phyloP scores from a whole-genome alignment of 2,329 filamentous ascomycete genomes.

The Beauveria scarabaeidicola region DNA sequence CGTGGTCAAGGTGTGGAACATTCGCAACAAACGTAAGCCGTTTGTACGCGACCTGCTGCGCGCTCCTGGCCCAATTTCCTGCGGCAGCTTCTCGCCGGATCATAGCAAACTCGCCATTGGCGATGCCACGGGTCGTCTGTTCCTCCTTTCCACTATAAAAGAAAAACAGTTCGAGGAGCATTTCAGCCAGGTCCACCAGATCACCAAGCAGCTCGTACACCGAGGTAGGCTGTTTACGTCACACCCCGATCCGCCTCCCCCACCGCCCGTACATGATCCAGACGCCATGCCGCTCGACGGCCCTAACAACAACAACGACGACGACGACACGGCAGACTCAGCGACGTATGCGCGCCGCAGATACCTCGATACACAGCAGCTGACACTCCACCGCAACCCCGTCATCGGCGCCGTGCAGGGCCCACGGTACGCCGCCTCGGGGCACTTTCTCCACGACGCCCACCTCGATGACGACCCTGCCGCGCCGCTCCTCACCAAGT shows the following conservation, averaged over 20 bases:
- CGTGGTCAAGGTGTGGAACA: conserved; percentile 54
- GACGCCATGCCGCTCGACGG: conserved; percentile 7
- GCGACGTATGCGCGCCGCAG: conserved; percentile 19
- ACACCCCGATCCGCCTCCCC: conserved; percentile 41
- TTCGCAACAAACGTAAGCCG: conserved; percentile 35
- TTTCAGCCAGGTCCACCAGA: conserved; percentile 28
- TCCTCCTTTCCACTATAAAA: conserved; percentile 42
- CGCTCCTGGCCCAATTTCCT: conserved; percentile 47
- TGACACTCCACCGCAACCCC: conserved; percentile 35
- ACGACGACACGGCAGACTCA: neutral
- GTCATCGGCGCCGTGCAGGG: conserved; percentile 50
- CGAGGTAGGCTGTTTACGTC: conserved; percentile 40
- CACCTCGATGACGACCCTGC: conserved; percentile 37
- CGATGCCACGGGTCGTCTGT: conserved; percentile 53
- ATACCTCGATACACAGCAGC: conserved; percentile 30
- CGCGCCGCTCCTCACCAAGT: conserved; percentile 35
- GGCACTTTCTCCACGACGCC: conserved; percentile 38
- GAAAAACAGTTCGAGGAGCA: conserved; percentile 28
- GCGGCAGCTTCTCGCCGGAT: conserved; percentile 51
- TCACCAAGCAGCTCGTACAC: conserved; percentile 28
- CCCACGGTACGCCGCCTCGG: conserved; percentile 37
- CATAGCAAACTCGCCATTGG: conserved; percentile 47
- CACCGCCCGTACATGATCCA: conserved; percentile 17
- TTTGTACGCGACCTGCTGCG: conserved; percentile 46
- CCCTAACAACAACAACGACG: conserved; percentile 12